A percentile compares a stretch with the other conserved stretches of the same genome.
These are phyloP conservation scores for Alloascoidea africana DNA, from an alignment of 805 yeast species.

Conservation along the genomic window DNA sequence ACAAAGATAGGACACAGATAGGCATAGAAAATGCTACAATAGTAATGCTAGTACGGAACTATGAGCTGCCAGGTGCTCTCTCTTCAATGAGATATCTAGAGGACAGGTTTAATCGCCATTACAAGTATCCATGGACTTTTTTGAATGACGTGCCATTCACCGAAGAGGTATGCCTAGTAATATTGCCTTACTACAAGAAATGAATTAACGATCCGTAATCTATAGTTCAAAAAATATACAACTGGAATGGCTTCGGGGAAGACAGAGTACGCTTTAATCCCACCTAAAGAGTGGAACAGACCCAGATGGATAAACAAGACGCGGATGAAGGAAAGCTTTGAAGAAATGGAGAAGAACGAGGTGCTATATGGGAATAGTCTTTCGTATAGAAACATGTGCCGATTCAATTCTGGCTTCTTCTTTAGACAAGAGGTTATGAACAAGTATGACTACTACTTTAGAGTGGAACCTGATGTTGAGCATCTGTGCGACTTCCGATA, in stretches of 20 bases:
- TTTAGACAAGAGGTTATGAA: constrained; percentile 59
- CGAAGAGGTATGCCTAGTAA: constrained; percentile 34
- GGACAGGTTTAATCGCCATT: constrained; percentile 55
- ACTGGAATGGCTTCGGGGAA: constrained; percentile 42
- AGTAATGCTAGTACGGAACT: constrained; percentile 75
- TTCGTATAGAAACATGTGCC: constrained; percentile 86
- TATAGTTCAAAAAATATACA: constrained; percentile 44
- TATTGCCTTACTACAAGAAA: constrained; percentile 28
- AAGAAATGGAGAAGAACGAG: constrained; percentile 25
- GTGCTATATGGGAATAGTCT: constrained; percentile 51
- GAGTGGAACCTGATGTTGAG: constrained; percentile 89
- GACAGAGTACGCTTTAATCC: constrained; percentile 52
- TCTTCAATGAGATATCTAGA: constrained; percentile 64
- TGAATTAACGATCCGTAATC: constrained; percentile 2
- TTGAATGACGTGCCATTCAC: constrained; percentile 61
- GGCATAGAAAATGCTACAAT: constrained; percentile 73
- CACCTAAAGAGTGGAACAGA: constrained; percentile 59
- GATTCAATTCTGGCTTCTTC: constrained; percentile 86
- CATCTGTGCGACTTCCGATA: constrained; percentile 77
- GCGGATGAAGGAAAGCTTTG: constrained; percentile 29
- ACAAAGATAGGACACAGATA: constrained; percentile 17
- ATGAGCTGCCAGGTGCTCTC: constrained; percentile 63
- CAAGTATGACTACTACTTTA: constrained; percentile 79
- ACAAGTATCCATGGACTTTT: constrained; percentile 66
- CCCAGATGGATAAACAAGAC: constrained; percentile 59